Base-by-base conservation (phyloP, 2,329 filamentous ascomycete genomes). In the Thermothelomyces thermophilus region DNA sequence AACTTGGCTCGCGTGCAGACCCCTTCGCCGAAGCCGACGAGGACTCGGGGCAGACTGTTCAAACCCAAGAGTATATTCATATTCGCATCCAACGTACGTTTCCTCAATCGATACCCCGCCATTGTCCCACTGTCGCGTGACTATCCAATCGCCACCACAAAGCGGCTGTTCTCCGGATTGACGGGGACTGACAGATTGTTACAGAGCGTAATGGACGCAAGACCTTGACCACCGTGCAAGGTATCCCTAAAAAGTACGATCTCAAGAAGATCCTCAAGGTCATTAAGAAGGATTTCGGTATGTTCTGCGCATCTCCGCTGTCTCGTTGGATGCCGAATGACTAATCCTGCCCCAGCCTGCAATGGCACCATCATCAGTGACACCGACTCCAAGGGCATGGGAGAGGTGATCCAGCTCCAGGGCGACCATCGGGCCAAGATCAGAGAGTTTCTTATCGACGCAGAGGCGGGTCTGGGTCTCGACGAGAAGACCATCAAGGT, bases 21-120 rank as follows among this genome's bases (percentile, higher is more conserved):
- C 93, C 93, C 86, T 98, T 98, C 89, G 93, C 93, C 86, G 93
- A 97, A 88, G 93, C 90, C 83, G 93, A 96, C 88, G 91, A 96
- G 85, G 90, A 95, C 74, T 90, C 86, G 73, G 90, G 90, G 80
- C 87, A 95, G 77, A 86, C 83, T 71, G 93, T 93, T 76, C 87
- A 93, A 80, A 84, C 87, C 71, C 88, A 95, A 76, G 94, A 95
- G 75, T 95, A 96, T 73, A 95, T 97, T 73, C 93, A 97, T 77
- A 97, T 98, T 74, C 90, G 93, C 75, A 97, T 97, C 71, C 93
- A 98, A 73, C 93, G 91, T 97, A 84, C 68, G 86, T 83, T 48
- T 28, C 45, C 40, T 47, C n/a, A n/a, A n/a, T 41, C 39, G 39
- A 30, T 41, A 13, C 9, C 24, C 24, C 24, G 24, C 24, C 9